Conservation (phyloP, 352 stramenopile species). For the Globisporangium abappressorium region DNA sequence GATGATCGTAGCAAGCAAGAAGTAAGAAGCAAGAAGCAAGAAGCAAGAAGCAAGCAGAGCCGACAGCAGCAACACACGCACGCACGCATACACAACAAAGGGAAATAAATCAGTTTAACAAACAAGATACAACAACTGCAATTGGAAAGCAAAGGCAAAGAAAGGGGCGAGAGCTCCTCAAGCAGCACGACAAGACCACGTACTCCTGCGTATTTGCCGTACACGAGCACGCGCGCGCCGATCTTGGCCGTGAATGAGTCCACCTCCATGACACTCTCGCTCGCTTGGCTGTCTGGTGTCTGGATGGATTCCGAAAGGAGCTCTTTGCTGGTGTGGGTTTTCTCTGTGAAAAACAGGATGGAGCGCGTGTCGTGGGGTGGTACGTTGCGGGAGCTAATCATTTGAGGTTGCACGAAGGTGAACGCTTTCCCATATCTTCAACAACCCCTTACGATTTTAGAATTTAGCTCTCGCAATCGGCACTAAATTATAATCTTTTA, state of each 20-base stretch:
- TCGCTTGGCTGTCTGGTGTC: constrained; percentile 3
- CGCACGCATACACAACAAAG: constrained; percentile 10
- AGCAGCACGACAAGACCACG: constrained; percentile 12
- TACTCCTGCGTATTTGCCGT: constrained; percentile 78
- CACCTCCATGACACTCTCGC: constrained; percentile 26
- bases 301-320: constrained; percentile 4
- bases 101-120: neutral
- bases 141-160: neutral
- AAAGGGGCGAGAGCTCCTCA: neutral
- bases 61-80: neutral
- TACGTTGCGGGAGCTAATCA: neutral
- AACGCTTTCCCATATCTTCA: neutral
- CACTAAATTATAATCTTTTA: neutral
- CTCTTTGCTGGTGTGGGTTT: neutral
- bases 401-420: neutral
- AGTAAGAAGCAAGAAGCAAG: constrained; percentile 6
- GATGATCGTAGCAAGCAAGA: neutral
- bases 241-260: constrained; percentile 31
- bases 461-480: neutral
- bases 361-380: neutral
- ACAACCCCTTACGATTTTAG: neutral
- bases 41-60: constrained; percentile 9
- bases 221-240: constrained; percentile 65
- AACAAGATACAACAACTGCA: neutral
- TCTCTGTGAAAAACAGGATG: neutral